These are phyloP conservation scores for Chrysoporthe deuterocubensis DNA, from an alignment of 2,329 filamentous ascomycete species.

Conservation along the genomic window DNA sequence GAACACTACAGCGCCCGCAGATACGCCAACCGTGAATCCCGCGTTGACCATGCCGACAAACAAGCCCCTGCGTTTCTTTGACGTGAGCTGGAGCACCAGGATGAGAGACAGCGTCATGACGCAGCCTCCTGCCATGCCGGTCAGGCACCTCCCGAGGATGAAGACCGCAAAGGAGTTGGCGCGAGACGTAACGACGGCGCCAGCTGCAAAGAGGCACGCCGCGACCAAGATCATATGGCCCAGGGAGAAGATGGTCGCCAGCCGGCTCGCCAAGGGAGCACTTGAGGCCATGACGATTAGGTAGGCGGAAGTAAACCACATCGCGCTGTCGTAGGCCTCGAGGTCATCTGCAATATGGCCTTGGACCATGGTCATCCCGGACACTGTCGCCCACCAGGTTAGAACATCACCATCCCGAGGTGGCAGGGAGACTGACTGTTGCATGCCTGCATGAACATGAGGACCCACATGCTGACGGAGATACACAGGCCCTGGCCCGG, in stretches of 20 bases:
- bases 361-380: slow-evolving; percentile 80
- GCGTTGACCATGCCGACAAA: slow-evolving; percentile 77
- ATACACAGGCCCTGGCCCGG: slow-evolving; percentile 49
- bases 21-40: slow-evolving; percentile 72
- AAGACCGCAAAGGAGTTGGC: slow-evolving; percentile 66
- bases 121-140: slow-evolving; percentile 72
- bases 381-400: slow-evolving; percentile 51
- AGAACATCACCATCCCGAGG: background rate
- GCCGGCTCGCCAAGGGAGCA: slow-evolving; percentile 71
- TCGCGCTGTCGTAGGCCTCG: slow-evolving; percentile 71
- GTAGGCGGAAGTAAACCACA: slow-evolving; percentile 83
- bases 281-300: slow-evolving; percentile 65
- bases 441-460: slow-evolving; percentile 63
- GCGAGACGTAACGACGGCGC: slow-evolving; percentile 66
- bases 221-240: slow-evolving; percentile 67
- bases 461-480: slow-evolving; percentile 55
- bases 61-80: slow-evolving; percentile 68
- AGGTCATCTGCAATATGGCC: slow-evolving; percentile 76
- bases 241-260: slow-evolving; percentile 75
- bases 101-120: slow-evolving; percentile 76
- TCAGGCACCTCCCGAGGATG: slow-evolving; percentile 68
- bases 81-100: slow-evolving; percentile 74
- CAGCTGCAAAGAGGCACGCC: slow-evolving; percentile 60
- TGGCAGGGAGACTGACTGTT: background rate
- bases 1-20: slow-evolving; percentile 71